Percentiles rank a stretch among this genome's conserved stretches.
Evolutionary conservation across 495 filamentous ascomycete genomes (phyloP).

Genomic region (Saxophila tyrrhenica): DNA sequence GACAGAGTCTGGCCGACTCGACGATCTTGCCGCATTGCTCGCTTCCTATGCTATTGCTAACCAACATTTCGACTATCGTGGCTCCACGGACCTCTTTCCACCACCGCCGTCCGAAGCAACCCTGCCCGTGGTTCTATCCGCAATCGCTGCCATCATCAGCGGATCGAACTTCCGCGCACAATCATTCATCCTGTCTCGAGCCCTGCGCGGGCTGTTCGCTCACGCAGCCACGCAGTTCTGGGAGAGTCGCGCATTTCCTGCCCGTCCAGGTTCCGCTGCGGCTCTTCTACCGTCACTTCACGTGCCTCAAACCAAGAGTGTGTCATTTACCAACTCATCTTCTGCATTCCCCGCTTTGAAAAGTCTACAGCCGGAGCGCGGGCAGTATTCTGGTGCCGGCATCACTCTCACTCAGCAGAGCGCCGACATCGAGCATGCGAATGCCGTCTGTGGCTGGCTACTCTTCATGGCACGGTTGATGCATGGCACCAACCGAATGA

Average conservation of each 20-base stretch:
- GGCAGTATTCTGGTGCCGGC: background rate
- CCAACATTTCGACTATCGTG: conserved; percentile 9
- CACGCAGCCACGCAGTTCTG: background rate
- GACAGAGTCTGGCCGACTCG: conserved; percentile 61
- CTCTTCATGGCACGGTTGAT: conserved; percentile 56
- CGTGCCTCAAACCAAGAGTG: conserved; percentile 21
- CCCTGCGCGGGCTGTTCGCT: conserved; percentile 43
- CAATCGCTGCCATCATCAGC: conserved; percentile 65
- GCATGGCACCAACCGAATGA: conserved; percentile 52
- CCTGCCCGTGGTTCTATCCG: conserved; percentile 64
- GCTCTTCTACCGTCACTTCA: conserved; percentile 27
- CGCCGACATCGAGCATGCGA: conserved; percentile 49
- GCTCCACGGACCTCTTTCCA: conserved; percentile 24
- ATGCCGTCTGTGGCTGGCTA: conserved; percentile 71
- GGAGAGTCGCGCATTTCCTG: conserved; percentile 5
- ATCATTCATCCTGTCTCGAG: conserved; percentile 65
- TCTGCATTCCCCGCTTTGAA: conserved; percentile 45
- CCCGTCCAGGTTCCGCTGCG: conserved; percentile 11
- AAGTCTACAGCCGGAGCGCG: background rate
- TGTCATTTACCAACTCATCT: background rate
- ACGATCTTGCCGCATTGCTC: conserved; percentile 65
- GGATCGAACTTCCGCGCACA: conserved; percentile 67
- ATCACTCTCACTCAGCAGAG: conserved; percentile 8
- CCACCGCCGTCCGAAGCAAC: conserved; percentile 49
- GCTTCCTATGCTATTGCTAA: conserved; percentile 49